These are phyloP conservation scores for Verticillium isaacii DNA, from an alignment of 2,329 filamentous ascomycete genomes.

Conservation along the genomic window DNA sequence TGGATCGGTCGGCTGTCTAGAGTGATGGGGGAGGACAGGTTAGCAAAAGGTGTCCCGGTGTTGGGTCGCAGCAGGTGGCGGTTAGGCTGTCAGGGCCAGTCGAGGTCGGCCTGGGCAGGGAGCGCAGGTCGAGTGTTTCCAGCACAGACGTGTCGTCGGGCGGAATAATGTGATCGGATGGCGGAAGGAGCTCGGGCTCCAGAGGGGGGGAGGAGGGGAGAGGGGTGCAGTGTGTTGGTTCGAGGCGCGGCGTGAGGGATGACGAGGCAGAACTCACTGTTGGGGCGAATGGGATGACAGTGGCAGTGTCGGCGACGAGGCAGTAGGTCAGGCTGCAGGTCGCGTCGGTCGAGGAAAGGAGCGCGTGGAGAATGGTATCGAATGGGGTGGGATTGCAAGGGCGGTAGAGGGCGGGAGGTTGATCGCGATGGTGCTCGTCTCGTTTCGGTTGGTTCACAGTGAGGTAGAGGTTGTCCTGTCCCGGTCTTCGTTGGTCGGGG, in stretches of 20 bases:
- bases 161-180: neutral
- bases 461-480: neutral
- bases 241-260: neutral
- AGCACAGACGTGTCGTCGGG: neutral
- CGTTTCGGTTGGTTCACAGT: neutral
- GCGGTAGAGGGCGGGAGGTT: neutral
- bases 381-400: neutral
- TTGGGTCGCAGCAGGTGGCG: neutral
- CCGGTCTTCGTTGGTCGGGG: neutral
- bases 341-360: constrained; percentile 1
- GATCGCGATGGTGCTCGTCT: neutral
- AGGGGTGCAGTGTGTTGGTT: neutral
- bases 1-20: constrained; percentile 9
- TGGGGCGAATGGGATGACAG: neutral
- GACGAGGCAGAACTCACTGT: neutral
- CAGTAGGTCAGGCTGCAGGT: constrained; percentile 13
- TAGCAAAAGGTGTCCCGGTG: neutral
- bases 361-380: neutral
- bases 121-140: neutral
- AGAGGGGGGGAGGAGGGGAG: neutral
- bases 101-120: neutral
- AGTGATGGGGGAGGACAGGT: neutral
- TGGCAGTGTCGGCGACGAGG: constrained; percentile 2
- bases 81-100: neutral
- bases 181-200: neutral